Conservation (phyloP, 1,284 basidiomycete species). For the Schizophyllum commune region DNA sequence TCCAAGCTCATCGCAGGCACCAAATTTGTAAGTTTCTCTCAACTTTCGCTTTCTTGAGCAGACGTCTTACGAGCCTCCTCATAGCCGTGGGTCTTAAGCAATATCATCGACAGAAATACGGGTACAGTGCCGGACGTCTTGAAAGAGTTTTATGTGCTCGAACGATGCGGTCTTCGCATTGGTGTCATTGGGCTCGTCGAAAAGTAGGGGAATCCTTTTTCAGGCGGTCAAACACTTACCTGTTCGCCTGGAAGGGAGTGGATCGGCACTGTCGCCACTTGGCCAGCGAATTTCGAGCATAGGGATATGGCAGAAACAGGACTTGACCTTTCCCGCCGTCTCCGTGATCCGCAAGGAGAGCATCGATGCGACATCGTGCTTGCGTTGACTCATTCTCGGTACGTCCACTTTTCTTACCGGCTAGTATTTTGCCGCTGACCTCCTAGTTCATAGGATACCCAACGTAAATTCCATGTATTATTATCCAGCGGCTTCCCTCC, state of each 20-base stretch:
- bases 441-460: constrained; percentile 33
- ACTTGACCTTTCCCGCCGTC: constrained; percentile 54
- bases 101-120: constrained; percentile 62
- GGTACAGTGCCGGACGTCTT: constrained; percentile 49
- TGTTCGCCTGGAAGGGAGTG: constrained; percentile 49
- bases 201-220: constrained; percentile 46
- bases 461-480: constrained; percentile 36
- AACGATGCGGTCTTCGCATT: constrained; percentile 61
- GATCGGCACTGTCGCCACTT: constrained; percentile 80
- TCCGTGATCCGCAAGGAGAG: constrained; percentile 66
- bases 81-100: constrained; percentile 72
- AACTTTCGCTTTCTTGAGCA: constrained; percentile 13
- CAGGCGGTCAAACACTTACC: constrained; percentile 14
- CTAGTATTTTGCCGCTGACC: constrained; percentile 1
- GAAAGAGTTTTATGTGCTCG: constrained; percentile 53
- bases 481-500: neutral
- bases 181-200: constrained; percentile 83
- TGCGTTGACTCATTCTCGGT: constrained; percentile 75
- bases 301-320: constrained; percentile 62
- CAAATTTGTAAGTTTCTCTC: constrained; percentile 50
- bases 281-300: constrained; percentile 70
- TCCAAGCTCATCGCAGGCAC: constrained; percentile 65
- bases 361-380: constrained; percentile 73
- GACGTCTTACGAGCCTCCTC: constrained; percentile 6
- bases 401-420: constrained; percentile 22